Percentiles rank a stretch among this genome's conserved stretches.
Conservation (phyloP, 2,329 filamentous ascomycete genomes). For the Arthrobotrys conoides region DNA sequence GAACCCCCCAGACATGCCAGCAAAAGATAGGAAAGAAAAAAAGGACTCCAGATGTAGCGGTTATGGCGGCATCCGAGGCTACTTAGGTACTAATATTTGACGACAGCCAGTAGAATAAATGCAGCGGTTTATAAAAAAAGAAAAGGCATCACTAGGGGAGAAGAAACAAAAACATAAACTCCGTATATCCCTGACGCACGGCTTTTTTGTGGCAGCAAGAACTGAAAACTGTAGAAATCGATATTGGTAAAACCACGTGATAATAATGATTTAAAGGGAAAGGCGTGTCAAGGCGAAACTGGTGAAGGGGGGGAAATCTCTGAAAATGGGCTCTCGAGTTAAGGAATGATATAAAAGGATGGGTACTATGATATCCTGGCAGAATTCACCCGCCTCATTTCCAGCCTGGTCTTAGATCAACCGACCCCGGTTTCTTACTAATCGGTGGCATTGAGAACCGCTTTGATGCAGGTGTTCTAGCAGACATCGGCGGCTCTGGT, state of each 20-base stretch:
- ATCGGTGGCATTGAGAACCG: constrained; percentile 58
- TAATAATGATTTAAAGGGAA: constrained; percentile 8
- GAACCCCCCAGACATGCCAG: constrained; percentile 19
- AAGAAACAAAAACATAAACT: constrained; percentile 44
- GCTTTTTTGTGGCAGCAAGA: constrained; percentile 43
- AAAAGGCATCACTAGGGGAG: constrained; percentile 4
- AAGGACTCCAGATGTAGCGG: neutral
- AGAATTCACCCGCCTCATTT: constrained; percentile 20
- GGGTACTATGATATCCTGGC: neutral
- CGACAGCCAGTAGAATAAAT: neutral
- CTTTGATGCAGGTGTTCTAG: constrained; percentile 29
- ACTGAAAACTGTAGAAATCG: constrained; percentile 26
- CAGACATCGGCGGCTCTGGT: constrained; percentile 32
- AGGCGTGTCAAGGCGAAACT: neutral
- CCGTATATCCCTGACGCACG: constrained; percentile 57
- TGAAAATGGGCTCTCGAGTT: constrained; percentile 5
- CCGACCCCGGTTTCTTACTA: constrained; percentile 49
- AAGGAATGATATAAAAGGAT: neutral
- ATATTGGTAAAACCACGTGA: constrained; percentile 6
- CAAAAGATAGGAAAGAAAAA: constrained; percentile 3
- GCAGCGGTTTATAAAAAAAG: constrained; percentile 8
- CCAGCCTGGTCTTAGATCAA: constrained; percentile 44
- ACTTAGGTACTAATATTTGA: constrained; percentile 1
- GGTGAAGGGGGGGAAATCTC: neutral
- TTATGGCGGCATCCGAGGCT: neutral